These are phyloP conservation scores for Omphalotus guepiniiformis DNA, from an alignment of 768 basidiomycete species.

Conservation along the genomic window DNA sequence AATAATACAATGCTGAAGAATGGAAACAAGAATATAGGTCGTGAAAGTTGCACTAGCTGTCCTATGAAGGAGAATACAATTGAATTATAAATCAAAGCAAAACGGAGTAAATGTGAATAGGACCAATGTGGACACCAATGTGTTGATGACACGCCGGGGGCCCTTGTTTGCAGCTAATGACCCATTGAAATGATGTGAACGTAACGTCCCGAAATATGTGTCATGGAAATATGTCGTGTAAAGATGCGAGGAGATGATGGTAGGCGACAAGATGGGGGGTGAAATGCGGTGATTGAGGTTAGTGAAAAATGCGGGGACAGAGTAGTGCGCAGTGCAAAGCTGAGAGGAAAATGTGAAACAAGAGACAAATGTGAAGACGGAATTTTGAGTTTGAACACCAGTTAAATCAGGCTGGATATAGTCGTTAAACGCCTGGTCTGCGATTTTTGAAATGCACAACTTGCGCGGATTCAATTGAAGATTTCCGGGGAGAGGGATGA, in stretches of 20 bases:
- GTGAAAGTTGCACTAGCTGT: constrained; percentile 8
- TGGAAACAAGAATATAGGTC: neutral
- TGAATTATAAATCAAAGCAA: constrained; percentile 13
- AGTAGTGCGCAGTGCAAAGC: neutral
- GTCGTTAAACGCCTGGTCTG: constrained; percentile 3
- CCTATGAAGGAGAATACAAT: constrained; percentile 9
- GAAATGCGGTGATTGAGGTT: constrained; percentile 11
- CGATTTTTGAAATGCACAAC: neutral
- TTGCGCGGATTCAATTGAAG: constrained; percentile 43
- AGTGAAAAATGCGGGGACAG: no score
- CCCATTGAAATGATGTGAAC: constrained; percentile 3
- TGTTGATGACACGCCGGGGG: constrained; percentile 19
- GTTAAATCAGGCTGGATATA: neutral
- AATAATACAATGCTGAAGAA: neutral
- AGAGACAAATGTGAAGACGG: constrained; percentile 4
- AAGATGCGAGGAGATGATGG: constrained; percentile 26
- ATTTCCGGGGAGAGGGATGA: constrained; percentile 41
- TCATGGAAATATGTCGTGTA: constrained; percentile 33
- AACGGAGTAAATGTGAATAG: constrained; percentile 14
- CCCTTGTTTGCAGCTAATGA: constrained; percentile 29
- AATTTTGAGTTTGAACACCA: neutral
- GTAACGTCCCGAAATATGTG: constrained; percentile 10
- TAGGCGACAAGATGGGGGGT: constrained; percentile 13
- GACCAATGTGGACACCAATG: constrained; percentile 15
- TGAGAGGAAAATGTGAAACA: constrained; percentile 1